These are phyloP conservation scores for Flaveria ramosissima DNA, from an alignment of 129 eudicot species.

Conservation along the genomic window DNA sequence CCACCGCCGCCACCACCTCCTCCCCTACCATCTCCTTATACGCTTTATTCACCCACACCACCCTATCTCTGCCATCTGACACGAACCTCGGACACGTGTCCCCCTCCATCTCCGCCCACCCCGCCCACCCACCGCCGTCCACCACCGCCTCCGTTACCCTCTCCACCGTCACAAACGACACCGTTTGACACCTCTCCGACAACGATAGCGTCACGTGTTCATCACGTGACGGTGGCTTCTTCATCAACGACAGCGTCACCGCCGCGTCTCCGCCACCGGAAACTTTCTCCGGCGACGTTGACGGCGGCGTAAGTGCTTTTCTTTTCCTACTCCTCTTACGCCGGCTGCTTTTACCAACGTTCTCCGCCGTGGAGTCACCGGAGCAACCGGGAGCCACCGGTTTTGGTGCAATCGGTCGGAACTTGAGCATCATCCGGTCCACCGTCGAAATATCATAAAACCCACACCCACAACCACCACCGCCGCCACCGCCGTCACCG, in stretches of 20 bases:
- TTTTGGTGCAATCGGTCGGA: slow-evolving; percentile 77
- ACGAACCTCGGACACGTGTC: slow-evolving; percentile 86
- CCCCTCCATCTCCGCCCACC: slow-evolving; percentile 45
- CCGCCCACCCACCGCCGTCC: background rate
- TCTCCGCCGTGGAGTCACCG: slow-evolving; percentile 35
- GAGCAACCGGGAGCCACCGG: slow-evolving; percentile 42
- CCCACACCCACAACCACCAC: background rate
- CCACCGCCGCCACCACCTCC: slow-evolving; percentile 26
- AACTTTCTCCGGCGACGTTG: background rate
- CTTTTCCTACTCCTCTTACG: slow-evolving; percentile 44
- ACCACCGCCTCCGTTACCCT: slow-evolving; percentile 52
- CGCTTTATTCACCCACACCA: slow-evolving; percentile 65
- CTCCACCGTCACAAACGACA: slow-evolving; percentile 60
- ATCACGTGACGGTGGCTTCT: slow-evolving; percentile 53
- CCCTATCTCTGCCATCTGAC: slow-evolving; percentile 50
- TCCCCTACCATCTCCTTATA: slow-evolving; percentile 48
- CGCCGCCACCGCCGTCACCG: slow-evolving; percentile 54
- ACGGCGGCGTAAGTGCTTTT: slow-evolving; percentile 20
- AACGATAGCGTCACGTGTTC: background rate
- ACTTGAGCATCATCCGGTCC: slow-evolving; percentile 63
- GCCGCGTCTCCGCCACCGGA: slow-evolving; percentile 31
- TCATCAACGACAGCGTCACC: slow-evolving; percentile 61
- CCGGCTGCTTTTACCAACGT: slow-evolving; percentile 20
- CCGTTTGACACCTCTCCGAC: background rate
- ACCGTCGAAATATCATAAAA: slow-evolving; percentile 45